Evolutionary conservation across 306 rosid species (phyloP).

Genomic region (Oemleria cerasiformis): DNA sequence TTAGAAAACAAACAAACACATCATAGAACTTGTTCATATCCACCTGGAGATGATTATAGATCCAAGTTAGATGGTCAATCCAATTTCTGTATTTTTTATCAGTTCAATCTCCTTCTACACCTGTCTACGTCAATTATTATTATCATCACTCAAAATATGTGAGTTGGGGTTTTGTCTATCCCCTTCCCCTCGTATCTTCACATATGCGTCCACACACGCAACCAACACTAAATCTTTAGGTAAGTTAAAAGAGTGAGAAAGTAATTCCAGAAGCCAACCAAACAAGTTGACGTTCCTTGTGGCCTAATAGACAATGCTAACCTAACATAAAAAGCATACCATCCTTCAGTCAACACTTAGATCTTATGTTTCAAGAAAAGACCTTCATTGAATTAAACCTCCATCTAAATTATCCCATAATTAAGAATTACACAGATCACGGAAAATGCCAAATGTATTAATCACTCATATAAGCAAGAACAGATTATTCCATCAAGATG

Average conservation of each 20-base stretch:
- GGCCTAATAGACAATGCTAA: neutral
- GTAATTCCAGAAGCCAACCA: neutral
- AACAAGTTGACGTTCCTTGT: neutral
- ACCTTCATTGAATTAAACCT: neutral
- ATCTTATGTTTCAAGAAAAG: neutral
- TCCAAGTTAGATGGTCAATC: neutral
- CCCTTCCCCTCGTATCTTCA: neutral
- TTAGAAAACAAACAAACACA: neutral
- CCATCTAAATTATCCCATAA: neutral
- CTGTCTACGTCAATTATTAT: neutral
- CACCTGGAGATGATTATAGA: neutral
- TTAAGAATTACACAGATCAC: neutral
- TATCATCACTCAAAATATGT: neutral
- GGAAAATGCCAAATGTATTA: neutral
- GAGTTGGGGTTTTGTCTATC: neutral
- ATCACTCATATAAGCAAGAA: neutral
- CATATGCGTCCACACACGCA: neutral
- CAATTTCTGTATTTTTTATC: neutral
- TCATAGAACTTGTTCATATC: constrained; percentile 1
- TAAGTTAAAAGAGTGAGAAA: neutral
- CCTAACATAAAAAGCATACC: neutral
- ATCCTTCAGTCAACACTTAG: neutral
- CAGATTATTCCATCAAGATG: neutral
- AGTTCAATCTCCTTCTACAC: neutral
- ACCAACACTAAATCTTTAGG: neutral